Base-by-base conservation (phyloP, 352 stramenopile species). In the Pythium phragmitis region DNA sequence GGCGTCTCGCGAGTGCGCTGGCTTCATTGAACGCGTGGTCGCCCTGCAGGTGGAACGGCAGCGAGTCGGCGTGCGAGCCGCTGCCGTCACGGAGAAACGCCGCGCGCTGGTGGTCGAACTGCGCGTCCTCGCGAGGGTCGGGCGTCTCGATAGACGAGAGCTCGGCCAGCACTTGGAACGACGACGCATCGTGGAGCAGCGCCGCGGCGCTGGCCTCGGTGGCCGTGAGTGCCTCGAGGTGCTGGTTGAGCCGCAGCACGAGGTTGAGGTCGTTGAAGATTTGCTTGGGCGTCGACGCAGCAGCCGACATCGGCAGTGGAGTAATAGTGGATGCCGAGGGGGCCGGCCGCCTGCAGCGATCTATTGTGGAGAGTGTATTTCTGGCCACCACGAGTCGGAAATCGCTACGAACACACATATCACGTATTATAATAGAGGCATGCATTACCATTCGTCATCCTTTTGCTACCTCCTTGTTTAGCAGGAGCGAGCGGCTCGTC, bases 221-320 rank as follows among this genome's bases (percentile, higher is more conserved):
- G 30, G 54, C 37, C 2, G 67, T 68, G 63, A 82, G 55, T 30
- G 69, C 69, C 39, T 89, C 73, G 30, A 91, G 83, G 65, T 89
- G 80, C 70, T 88, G 76, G 52, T 88, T 89, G 34, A 91, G 68
- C 45, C 75, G 82, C 48, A 89, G 52, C 28, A 91, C 77, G 51
- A 91, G 76, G 67, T 78, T 81, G 34, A 91, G 67, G 65, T 91
- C 82, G 68, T 87, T 79, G 75, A 91, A 89, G 66, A 91, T 83
- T 64, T 82, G 70, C 48, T 79, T 84, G 26, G 42, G 33, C 33
- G 33, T 9, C 9, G 33, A 6, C 33, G 33, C 42, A 30, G 21
- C 19, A 34, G 69, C 70, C 75, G 83, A 68, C 28, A 23, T 55
- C 1, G 21, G 23, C 28, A 8, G 28, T 28, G 36, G 8, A 42